A percentile compares a stretch with the other conserved stretches of the same genome.
Evolutionary conservation across 2,329 filamentous ascomycete species (phyloP).

Genomic region (Fusarium torulosum): DNA sequence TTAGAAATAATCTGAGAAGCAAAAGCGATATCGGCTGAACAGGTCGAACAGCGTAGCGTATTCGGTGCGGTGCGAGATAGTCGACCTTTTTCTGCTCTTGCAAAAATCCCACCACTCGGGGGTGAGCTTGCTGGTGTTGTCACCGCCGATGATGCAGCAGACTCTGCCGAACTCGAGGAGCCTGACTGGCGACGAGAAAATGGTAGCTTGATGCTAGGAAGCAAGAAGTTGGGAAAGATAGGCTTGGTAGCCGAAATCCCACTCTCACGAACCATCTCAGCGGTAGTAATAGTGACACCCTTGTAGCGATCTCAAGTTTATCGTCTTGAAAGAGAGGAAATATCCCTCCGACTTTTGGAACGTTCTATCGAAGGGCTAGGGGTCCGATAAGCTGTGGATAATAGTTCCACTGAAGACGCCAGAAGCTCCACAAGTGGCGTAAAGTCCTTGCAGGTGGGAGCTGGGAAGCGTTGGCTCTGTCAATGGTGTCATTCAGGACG

Average conservation of each 20-base stretch:
- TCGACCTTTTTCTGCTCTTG: conserved; percentile 34
- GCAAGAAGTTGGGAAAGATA: conserved; percentile 64
- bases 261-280: conserved; percentile 53
- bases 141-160: conserved; percentile 46
- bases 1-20: conserved; percentile 72
- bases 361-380: conserved; percentile 31
- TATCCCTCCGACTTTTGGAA: conserved; percentile 23
- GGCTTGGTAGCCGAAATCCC: conserved; percentile 59
- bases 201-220: conserved; percentile 64
- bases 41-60: conserved; percentile 69
- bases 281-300: conserved; percentile 7
- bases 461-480: conserved; percentile 1
- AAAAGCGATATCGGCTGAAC: conserved; percentile 72
- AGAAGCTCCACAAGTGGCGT: conserved; percentile 36
- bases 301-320: conserved; percentile 12
- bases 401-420: conserved; percentile 20
- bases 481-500: neutral
- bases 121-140: conserved; percentile 50
- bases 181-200: conserved; percentile 59
- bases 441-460: conserved; percentile 10
- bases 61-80: conserved; percentile 63
- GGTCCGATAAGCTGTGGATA: conserved; percentile 32
- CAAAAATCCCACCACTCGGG: conserved; percentile 32
- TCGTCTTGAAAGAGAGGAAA: conserved; percentile 12
- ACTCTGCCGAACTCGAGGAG: conserved; percentile 51